A percentile compares a stretch with the other conserved stretches of the same genome.
These are phyloP conservation scores for Corymbia calophylla DNA, from an alignment of 441 rosid species.

Conservation along the genomic window DNA sequence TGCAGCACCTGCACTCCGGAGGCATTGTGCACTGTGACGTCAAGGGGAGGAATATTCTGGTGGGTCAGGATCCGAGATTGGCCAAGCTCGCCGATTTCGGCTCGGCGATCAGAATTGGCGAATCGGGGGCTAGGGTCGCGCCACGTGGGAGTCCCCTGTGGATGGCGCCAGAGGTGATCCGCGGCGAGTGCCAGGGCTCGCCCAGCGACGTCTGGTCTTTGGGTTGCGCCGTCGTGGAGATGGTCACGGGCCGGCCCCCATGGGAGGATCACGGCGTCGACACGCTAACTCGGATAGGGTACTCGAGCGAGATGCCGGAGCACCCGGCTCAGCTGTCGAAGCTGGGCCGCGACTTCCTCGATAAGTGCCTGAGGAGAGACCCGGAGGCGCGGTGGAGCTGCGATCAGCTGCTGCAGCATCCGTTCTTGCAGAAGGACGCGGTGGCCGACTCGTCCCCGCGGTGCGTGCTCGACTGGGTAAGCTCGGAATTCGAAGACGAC, in stretches of 20 bases:
- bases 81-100: conserved; percentile 79
- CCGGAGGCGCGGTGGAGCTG: conserved; percentile 57
- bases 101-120: conserved; percentile 21
- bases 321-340: conserved; percentile 33
- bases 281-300: conserved; percentile 43
- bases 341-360: conserved; percentile 51
- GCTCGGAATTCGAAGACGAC: conserved; percentile 24
- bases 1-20: conserved; percentile 37
- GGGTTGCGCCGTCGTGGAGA: conserved; percentile 72
- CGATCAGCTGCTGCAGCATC: conserved; percentile 59
- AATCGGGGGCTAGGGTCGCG: neutral
- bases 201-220: conserved; percentile 81
- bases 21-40: conserved; percentile 75
- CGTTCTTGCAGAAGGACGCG: conserved; percentile 28
- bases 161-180: conserved; percentile 91
- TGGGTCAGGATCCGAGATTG: conserved; percentile 13
- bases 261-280: conserved; percentile 52
- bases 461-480: conserved; percentile 54
- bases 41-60: conserved; percentile 54
- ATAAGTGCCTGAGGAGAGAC: conserved; percentile 49
- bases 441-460: conserved; percentile 46
- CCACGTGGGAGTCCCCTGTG: conserved; percentile 83
- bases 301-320: conserved; percentile 35
- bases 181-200: conserved; percentile 63
- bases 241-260: conserved; percentile 58